These are phyloP conservation scores for Lasiodiplodia citricola DNA, from an alignment of 2,329 filamentous ascomycete species.

Conservation along the genomic window DNA sequence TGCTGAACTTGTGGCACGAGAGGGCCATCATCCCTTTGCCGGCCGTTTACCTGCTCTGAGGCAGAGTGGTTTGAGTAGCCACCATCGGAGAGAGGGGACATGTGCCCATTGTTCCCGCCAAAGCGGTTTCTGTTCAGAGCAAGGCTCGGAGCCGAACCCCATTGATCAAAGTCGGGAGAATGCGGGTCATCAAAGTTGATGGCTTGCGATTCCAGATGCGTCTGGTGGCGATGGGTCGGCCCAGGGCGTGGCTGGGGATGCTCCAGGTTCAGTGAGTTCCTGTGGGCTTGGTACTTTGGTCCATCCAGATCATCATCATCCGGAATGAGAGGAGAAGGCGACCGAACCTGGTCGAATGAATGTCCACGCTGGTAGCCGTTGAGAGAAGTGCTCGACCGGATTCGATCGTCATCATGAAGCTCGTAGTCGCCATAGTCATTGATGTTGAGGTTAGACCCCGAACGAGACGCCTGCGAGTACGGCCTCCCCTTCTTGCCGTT, in stretches of 20 bases:
- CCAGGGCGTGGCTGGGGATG: slow-evolving; percentile 79
- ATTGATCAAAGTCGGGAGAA: slow-evolving; percentile 51
- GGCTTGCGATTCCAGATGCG: slow-evolving; percentile 74
- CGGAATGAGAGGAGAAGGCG: slow-evolving; percentile 60
- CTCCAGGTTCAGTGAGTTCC: slow-evolving; percentile 78
- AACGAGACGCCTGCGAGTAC: slow-evolving; percentile 72
- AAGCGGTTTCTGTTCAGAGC: slow-evolving; percentile 45
- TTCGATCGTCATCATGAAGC: slow-evolving; percentile 63
- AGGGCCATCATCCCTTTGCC: slow-evolving; percentile 62
- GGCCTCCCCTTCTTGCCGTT: slow-evolving; percentile 69
- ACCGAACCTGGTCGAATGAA: slow-evolving; percentile 33
- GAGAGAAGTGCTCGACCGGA: slow-evolving; percentile 48
- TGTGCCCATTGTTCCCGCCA: slow-evolving; percentile 40
- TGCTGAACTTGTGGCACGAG: slow-evolving; percentile 53
- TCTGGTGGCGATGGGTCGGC: slow-evolving; percentile 75
- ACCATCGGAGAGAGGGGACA: slow-evolving; percentile 46
- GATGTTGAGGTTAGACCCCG: slow-evolving; percentile 75
- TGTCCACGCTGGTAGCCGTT: slow-evolving; percentile 19
- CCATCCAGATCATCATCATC: slow-evolving; percentile 58
- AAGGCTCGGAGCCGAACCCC: slow-evolving; percentile 53
- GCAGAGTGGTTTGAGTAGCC: slow-evolving; percentile 47
- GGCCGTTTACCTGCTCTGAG: slow-evolving; percentile 44
- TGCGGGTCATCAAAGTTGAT: slow-evolving; percentile 63
- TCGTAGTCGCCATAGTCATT: slow-evolving; percentile 66
- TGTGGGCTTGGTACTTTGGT: slow-evolving; percentile 81